Base-by-base conservation (phyloP, 2,329 filamentous ascomycete genomes). In the Aspergillus brunneoviolaceus region DNA sequence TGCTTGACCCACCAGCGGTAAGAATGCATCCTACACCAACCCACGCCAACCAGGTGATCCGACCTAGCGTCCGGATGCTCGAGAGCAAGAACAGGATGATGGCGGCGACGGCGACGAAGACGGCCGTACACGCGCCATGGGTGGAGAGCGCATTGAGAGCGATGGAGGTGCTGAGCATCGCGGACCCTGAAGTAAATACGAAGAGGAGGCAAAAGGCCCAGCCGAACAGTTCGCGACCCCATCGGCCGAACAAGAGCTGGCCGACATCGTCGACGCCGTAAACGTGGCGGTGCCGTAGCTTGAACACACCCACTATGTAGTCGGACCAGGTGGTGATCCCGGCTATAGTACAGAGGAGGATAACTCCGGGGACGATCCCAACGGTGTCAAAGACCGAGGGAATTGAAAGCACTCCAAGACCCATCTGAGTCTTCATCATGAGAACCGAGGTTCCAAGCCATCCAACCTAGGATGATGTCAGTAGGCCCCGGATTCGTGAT, bases 201-300 rank as follows among this genome's bases (percentile, higher is more conserved):
- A 12, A 35, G 33, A 35, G 33, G 58, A 21, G 60, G 67, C 67
- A 68, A 4, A 68, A 67, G 1, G 53, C 60, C 11, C 12, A 19
- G 1, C 62, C 62, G 23, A 85, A 74, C 12, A 84, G 63, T 62
- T 84, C 82, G 27, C 80, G 77, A 0, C 84, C 83, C 5, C 81
- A 58, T 0, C 77, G 80, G 3, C 84, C 84, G 56, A 85, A 84
- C 23, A 86, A 74, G 57, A 85, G 79, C 45, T 73, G 72, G 11
- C 83, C 83, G 0, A 81, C 83, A 60, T 86, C 83, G 53, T 83
- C 84, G 74, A 86, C 84, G 42, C 80, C 81, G 65, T 86, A 85
- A 4, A 85, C 82, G 60, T 84, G 76, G 0, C 80, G 80, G 64
- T 85, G 83, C 5, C 75, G 73, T 33, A 84, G 63, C 65, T 85